Conservation (phyloP, 2,329 filamentous ascomycete species). For the Exophiala alcalophila region DNA sequence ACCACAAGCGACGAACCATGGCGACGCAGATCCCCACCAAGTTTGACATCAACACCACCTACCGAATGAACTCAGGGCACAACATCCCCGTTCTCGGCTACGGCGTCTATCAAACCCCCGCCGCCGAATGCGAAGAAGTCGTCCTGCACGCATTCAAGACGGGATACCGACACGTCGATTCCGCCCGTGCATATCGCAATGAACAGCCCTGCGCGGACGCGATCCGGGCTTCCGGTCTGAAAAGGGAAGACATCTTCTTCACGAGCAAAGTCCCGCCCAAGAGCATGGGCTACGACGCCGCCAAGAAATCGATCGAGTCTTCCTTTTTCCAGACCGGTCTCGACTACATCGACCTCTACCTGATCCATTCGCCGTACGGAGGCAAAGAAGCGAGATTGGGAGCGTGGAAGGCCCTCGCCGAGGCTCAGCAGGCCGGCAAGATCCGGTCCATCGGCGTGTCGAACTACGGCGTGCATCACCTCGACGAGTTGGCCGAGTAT, state of each 20-base stretch:
- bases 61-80: constrained; percentile 40
- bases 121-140: constrained; percentile 56
- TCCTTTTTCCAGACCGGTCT: constrained; percentile 32
- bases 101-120: constrained; percentile 49
- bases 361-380: constrained; percentile 55
- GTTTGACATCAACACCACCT: constrained; percentile 34
- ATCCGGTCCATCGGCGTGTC: constrained; percentile 54
- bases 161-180: constrained; percentile 62
- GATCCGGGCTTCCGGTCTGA: constrained; percentile 51
- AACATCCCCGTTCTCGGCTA: constrained; percentile 43
- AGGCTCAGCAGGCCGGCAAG: constrained; percentile 51
- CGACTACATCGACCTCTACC: constrained; percentile 42
- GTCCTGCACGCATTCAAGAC: constrained; percentile 55
- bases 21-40: constrained; percentile 15
- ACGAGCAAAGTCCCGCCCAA: constrained; percentile 58
- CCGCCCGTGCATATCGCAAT: constrained; percentile 57
- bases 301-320: constrained; percentile 46
- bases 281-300: constrained; percentile 59
- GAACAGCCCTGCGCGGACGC: constrained; percentile 55
- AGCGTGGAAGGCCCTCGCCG: constrained; percentile 54
- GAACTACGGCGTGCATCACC: constrained; percentile 56
- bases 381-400: constrained; percentile 50
- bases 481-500: constrained; percentile 53
- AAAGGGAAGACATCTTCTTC: constrained; percentile 59
- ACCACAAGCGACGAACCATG: constrained; percentile 22